A percentile compares a stretch with the other conserved stretches of the same genome.
phyloP scores from a whole-genome alignment of 495 filamentous ascomycete genomes.

The Cryomyces minteri region DNA sequence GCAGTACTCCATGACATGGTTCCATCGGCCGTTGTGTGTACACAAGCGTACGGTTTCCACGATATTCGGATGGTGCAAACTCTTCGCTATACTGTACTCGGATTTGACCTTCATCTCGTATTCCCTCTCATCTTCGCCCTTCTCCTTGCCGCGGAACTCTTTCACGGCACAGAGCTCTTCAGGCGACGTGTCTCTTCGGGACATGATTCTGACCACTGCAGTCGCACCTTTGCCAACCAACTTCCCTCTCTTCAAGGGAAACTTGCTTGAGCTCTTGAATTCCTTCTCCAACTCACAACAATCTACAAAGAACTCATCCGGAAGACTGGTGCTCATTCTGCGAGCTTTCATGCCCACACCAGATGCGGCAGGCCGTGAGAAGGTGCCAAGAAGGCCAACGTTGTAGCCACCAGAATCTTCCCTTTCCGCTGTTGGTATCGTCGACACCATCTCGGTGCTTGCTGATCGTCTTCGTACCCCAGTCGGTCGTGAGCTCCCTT shows the following conservation, averaged over 20 bases:
- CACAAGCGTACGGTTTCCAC: constrained; percentile 55
- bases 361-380: constrained; percentile 34
- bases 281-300: constrained; percentile 39
- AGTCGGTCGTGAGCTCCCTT: no score
- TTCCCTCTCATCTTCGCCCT: constrained; percentile 31
- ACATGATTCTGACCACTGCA: constrained; percentile 53
- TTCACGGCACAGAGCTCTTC: constrained; percentile 56
- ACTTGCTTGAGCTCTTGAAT: constrained; percentile 33
- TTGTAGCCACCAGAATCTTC: constrained; percentile 3
- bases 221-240: constrained; percentile 50
- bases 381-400: constrained; percentile 7
- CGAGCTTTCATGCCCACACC: constrained; percentile 49
- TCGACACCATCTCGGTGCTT: no score
- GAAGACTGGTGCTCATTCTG: constrained; percentile 40
- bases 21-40: constrained; percentile 44
- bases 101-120: constrained; percentile 67
- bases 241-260: constrained; percentile 7
- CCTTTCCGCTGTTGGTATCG: no score
- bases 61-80: constrained; percentile 60
- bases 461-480: no score
- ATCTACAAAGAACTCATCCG: constrained; percentile 45
- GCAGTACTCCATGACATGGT: constrained; percentile 78
- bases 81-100: constrained; percentile 62
- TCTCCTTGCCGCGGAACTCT: constrained; percentile 48
- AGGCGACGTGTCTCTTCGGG: constrained; percentile 27